phyloP scores from a whole-genome alignment of 1,139 yeast species.

The Spathaspora sp. region DNA sequence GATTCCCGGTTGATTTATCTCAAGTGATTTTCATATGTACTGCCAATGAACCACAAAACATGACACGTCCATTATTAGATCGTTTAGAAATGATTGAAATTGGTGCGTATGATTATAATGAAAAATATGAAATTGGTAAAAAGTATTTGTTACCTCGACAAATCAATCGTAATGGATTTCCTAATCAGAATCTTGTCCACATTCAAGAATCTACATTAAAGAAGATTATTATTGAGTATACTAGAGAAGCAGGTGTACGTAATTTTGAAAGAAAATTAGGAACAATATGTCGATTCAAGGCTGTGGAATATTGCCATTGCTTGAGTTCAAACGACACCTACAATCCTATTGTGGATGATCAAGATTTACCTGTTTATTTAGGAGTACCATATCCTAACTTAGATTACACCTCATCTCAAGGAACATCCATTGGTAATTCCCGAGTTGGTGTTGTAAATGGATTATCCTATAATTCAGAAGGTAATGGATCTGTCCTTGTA shows the following conservation, averaged over 20 bases:
- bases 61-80: conserved; percentile 80
- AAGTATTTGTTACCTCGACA: conserved; percentile 81
- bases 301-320: conserved; percentile 66
- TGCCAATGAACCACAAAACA: conserved; percentile 76
- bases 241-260: conserved; percentile 88
- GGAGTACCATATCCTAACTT: conserved; percentile 48
- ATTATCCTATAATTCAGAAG: conserved; percentile 82
- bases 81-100: conserved; percentile 83
- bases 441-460: conserved; percentile 86
- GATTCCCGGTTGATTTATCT: conserved; percentile 84
- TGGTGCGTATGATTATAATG: conserved; percentile 79
- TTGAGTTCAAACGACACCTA: conserved; percentile 23
- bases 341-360: conserved; percentile 37
- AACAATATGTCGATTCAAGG: conserved; percentile 74
- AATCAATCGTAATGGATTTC: conserved; percentile 67
- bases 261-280: conserved; percentile 73
- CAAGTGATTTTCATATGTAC: conserved; percentile 86
- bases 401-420: conserved; percentile 15
- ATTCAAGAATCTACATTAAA: conserved; percentile 54
- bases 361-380: conserved; percentile 49
- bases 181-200: conserved; percentile 28
- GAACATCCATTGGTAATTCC: conserved; percentile 26
- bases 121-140: conserved; percentile 72
- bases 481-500: conserved; percentile 79
- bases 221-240: conserved; percentile 65